Evolutionary conservation across 164 flowering plant genomes (phyloP).

Genomic region (Warburgia ugandensis): DNA sequence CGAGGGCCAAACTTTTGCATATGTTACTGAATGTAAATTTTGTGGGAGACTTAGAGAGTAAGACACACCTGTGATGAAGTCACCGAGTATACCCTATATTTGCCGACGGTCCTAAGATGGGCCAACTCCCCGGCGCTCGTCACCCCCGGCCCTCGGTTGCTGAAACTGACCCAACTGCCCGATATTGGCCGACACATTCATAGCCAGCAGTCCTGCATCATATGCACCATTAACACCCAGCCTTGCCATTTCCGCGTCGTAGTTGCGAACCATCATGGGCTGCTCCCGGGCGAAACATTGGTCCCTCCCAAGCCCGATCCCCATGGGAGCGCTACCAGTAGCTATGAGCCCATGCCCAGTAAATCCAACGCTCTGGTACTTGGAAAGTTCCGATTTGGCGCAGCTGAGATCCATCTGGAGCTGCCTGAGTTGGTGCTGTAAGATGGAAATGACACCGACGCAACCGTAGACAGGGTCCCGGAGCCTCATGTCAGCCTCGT

Average conservation of each 20-base stretch:
- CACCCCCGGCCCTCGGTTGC: slow-evolving; percentile 49
- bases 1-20: too few species aligned
- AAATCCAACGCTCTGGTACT: slow-evolving; percentile 54
- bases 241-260: slow-evolving; percentile 26
- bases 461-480: slow-evolving; percentile 93
- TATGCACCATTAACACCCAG: slow-evolving; percentile 24
- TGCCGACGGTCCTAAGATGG: too few species aligned
- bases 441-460: slow-evolving; percentile 80
- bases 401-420: slow-evolving; percentile 72
- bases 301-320: slow-evolving; percentile 31
- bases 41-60: too few species aligned
- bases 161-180: slow-evolving; percentile 59
- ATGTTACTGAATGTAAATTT: too few species aligned
- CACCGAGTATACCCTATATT: too few species aligned
- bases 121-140: slow-evolving; percentile 45
- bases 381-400: slow-evolving; percentile 80
- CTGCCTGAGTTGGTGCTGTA: slow-evolving; percentile 78
- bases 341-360: slow-evolving; percentile 34
- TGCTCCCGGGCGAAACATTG: slow-evolving; percentile 44
- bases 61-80: too few species aligned
- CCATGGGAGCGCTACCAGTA: slow-evolving; percentile 35
- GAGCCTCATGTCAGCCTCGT: slow-evolving; percentile 84
- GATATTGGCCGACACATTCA: slow-evolving; percentile 46
- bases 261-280: slow-evolving; percentile 30
- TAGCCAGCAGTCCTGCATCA: slow-evolving; percentile 42